Base-by-base conservation (phyloP, 257 asterid species). In the Solanum paucissectum region DNA sequence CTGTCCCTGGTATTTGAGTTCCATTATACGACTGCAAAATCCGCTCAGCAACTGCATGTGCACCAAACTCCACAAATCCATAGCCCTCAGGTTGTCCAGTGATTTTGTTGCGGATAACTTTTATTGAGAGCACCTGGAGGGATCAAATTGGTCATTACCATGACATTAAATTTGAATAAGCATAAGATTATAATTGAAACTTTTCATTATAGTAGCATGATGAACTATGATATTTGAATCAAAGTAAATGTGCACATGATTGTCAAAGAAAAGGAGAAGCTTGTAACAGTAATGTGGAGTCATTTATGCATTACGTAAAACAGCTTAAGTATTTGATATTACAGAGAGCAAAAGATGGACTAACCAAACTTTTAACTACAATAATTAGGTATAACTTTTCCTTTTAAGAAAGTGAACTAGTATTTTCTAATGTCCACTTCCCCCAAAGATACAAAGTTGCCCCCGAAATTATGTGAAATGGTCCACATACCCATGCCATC, bases 51-150 rank as follows among this genome's bases (percentile, higher is more conserved):
- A 93, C 96, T 87, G 95, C 92, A 90, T 96, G 98, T 12, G 98
- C 91, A 60, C 92, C 83, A 76, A 96, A 95, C 92, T 96, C 99
- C 81, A 96, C 98, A 87, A 96, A 96, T 20, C 99, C 99, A 55
- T 96, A 96, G 82, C 99, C 99, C 92, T 96, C 99, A 1, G 98
- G 98, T 62, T 94, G 98, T 8, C 98, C 98, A 3, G 99, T 95
- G 85, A 94, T 88, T 92, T 95, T 96, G 94, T 94, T 96, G 40
- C 98, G 94, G 88, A 95, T 96, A 44, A 95, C 99, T 92, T 96
- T 96, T 71, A 94, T 94, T 0, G 99, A 96, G 60, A 95, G 95
- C 14, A 96, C 98, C 98, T 96, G 94, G 88, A 90, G 88, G 23
- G 29, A 87, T 69, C 21, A n/a, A 62, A 33, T 42, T 42, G 64